Base-by-base conservation (phyloP, 768 basidiomycete genomes). In the Psilocybe cyanescens region DNA sequence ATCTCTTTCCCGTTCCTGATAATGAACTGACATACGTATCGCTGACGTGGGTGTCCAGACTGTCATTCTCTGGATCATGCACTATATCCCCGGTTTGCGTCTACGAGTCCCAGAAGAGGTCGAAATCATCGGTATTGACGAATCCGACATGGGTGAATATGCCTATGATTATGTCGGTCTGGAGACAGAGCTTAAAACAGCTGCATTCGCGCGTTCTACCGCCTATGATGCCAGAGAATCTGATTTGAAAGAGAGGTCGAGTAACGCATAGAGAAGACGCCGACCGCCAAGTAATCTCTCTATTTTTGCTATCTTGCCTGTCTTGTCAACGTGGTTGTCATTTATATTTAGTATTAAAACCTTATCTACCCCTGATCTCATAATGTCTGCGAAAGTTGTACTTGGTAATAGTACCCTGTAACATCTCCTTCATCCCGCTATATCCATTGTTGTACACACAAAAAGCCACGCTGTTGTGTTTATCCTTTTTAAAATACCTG, bases 61-160 rank as follows among this genome's bases (percentile, higher is more conserved):
- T 24, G 76, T 87, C 74, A 89, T 91, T 71, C 81, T 90, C 53
- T 90, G 89, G 88, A 75, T 83, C 62, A 91, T 94, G 89, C 90
- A 93, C 77, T 85, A 74, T 70, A 85, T 91, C 66, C 91, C 91
- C 4, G 86, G 85, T 57, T 78, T 91, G 57, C 80, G 87, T 49
- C 81, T 95, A 67, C 86, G 90, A 58, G 80, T 79, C 55, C 66
- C 77, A 33, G 84, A 85, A 59, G 83, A 86, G 61, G 76, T 69
- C 11, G 89, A 92, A 76, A 84, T 89, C 33, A 75, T 96, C 51
- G 95, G 96, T 57, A 87, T 97, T 67, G 96, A 98, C 76, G 91
- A 94, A 67, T 81, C 86, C 2, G 90, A 95, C 79, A 88, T 94
- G 83, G 95, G 94, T 65, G 94, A 96, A 76, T 94, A 86, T 63